Base-by-base conservation (phyloP, 1,139 yeast species). In the Entelexis sorbosivorans region DNA sequence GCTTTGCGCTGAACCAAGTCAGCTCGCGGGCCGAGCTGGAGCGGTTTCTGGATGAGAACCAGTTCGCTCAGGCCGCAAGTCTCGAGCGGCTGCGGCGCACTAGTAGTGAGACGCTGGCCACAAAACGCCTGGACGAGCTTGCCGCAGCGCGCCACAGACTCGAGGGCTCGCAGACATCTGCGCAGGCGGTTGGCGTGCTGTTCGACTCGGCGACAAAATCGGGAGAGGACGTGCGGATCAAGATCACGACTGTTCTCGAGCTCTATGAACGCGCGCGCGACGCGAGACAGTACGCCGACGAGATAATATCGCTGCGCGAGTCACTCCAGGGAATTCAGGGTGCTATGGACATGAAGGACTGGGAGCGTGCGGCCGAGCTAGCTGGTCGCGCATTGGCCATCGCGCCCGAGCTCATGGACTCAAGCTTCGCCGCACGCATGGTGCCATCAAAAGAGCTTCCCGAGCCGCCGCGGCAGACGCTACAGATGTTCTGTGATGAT, bases 401-500 rank as follows among this genome's bases (percentile, higher is more conserved):
- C 32, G 86, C 94, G 0, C 58, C 65, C 0, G 72, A 70, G 2
- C 62, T 76, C 14, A 64, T 84, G 22, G 70, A 66, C 13, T 89
- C 95, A n/a, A 71, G 75, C 52, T 88, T 82, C 66, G 91, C 95
- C 2, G 76, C 81, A 48, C 79, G 75, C 45, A 86, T 85, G 61
- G 91, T 91, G n/a, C 98, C 99, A 0, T 80, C 95, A 0, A 73
- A 85, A 9, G 94, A 86, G 50, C 74, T 88, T n/a, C 96, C 96
- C 0, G 95, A 86, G 52, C 70, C 76, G 49, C 97, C 98, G 0
- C 65, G 67, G 14, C 74, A 69, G 1, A 70, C 84, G 0, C 63
- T 91, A 1, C 64, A 68, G 1, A 71, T 71, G 17, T 86, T 94
- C 77, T 74, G 78, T 5, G 69, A 69, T 1, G 73, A 78, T 43